Evolutionary conservation across 2,329 filamentous ascomycete genomes (phyloP).

Genomic region (Emmonsia crescens): DNA sequence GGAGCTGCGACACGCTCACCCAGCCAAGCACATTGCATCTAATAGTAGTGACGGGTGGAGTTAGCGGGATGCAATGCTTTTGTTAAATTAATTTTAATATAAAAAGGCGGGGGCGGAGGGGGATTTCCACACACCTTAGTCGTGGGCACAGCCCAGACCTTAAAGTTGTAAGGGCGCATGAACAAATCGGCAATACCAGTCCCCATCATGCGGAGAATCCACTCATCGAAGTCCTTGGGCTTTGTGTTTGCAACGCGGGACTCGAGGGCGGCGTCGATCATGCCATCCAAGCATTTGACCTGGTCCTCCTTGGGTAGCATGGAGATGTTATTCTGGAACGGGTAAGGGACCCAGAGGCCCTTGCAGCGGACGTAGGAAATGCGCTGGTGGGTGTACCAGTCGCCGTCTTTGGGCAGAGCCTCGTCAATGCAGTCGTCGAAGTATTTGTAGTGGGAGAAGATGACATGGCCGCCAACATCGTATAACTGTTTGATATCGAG

Average conservation of each 20-base stretch:
- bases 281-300: constrained; percentile 82
- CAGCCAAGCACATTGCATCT: constrained; percentile 99
- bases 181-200: constrained; percentile 84
- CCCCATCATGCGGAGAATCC: constrained; percentile 90
- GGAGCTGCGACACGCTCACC: constrained; percentile 97
- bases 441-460: constrained; percentile 99
- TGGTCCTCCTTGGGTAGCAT: constrained; percentile 97
- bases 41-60: background rate
- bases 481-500: constrained; percentile 56
- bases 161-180: constrained; percentile 99
- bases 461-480: constrained; percentile 96
- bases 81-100: background rate
- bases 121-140: constrained; percentile 59
- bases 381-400: constrained; percentile 97
- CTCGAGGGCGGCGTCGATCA: constrained; percentile 88
- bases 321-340: constrained; percentile 99
- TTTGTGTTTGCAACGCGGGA: constrained; percentile 65
- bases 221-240: constrained; percentile 95
- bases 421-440: constrained; percentile 98
- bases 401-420: constrained; percentile 81
- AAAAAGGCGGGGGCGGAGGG: background rate
- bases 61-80: background rate
- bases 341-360: constrained; percentile 92
- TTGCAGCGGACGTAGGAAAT: constrained; percentile 99
- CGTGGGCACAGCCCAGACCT: constrained; percentile 97